Evolutionary conservation across 805 yeast species (phyloP).

Genomic region (Candida yuanshanica): DNA sequence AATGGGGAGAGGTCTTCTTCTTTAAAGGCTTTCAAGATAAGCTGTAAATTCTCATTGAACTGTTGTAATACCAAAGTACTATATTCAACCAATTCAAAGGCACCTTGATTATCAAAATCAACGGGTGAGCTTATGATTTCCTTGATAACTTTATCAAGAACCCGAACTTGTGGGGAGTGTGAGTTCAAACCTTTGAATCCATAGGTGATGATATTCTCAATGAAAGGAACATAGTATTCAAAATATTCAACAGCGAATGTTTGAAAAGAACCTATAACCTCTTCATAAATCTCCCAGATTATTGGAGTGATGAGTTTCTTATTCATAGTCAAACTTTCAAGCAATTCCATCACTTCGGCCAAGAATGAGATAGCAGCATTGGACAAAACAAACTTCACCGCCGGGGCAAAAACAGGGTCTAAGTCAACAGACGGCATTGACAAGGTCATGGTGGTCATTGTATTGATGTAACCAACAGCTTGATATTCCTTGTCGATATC

Average conservation of each 20-base stretch:
- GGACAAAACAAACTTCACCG: slow-evolving; percentile 50
- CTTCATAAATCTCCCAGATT: slow-evolving; percentile 47
- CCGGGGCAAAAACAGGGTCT: slow-evolving; percentile 51
- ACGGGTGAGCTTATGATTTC: slow-evolving; percentile 17
- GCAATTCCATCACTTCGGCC: slow-evolving; percentile 57
- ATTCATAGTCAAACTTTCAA: slow-evolving; percentile 49
- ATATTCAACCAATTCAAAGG: slow-evolving; percentile 27
- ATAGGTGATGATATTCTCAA: slow-evolving; percentile 45
- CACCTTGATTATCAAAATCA: slow-evolving; percentile 30
- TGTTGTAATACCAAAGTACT: slow-evolving; percentile 12
- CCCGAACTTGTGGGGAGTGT: slow-evolving; percentile 13
- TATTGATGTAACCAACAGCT: slow-evolving; percentile 60
- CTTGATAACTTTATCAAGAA: slow-evolving; percentile 11
- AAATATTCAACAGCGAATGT: slow-evolving; percentile 56
- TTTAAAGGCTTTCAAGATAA: slow-evolving; percentile 9
- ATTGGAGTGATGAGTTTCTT: slow-evolving; percentile 42
- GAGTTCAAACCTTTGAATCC: slow-evolving; percentile 35
- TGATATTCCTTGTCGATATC: slow-evolving; percentile 62
- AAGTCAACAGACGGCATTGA: slow-evolving; percentile 57
- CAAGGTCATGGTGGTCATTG: slow-evolving; percentile 67
- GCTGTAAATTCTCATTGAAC: slow-evolving; percentile 12
- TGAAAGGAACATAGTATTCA: slow-evolving; percentile 50
- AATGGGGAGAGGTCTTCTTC: slow-evolving; percentile 32
- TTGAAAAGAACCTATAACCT: slow-evolving; percentile 47
- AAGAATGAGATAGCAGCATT: slow-evolving; percentile 57